phyloP scores from a whole-genome alignment of 1,139 yeast species.

The Eremothecium coryli region DNA sequence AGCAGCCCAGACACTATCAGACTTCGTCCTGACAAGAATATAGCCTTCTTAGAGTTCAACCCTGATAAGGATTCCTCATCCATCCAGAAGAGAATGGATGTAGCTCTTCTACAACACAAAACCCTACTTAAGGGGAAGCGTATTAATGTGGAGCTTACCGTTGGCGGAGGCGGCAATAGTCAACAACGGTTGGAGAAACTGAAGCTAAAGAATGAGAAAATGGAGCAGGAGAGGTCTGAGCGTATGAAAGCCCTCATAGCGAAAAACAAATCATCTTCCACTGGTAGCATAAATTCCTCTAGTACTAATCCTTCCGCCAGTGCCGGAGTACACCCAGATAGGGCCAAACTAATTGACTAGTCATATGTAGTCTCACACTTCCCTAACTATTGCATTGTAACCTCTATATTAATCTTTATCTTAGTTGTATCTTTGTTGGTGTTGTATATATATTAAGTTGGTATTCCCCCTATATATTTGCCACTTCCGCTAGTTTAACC shows the following conservation, averaged over 20 bases:
- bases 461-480: too few species aligned
- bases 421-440: too few species aligned
- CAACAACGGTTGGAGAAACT: slow-evolving; percentile 59
- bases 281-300: slow-evolving; percentile 7
- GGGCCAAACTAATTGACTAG: slow-evolving; percentile 22
- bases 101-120: slow-evolving; percentile 77
- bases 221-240: slow-evolving; percentile 53
- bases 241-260: slow-evolving; percentile 34
- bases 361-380: too few species aligned
- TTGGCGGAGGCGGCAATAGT: slow-evolving; percentile 96
- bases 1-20: slow-evolving; percentile 68
- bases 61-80: slow-evolving; percentile 42
- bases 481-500: too few species aligned
- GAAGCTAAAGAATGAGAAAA: slow-evolving; percentile 65
- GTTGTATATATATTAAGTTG: too few species aligned
- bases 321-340: slow-evolving; percentile 28
- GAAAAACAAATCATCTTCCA: slow-evolving; percentile 17
- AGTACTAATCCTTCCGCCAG: slow-evolving; percentile 1
- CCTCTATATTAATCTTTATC: too few species aligned
- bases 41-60: slow-evolving; percentile 85
- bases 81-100: slow-evolving; percentile 71
- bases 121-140: slow-evolving; percentile 56
- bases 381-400: too few species aligned
- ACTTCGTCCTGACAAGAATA: slow-evolving; percentile 74
- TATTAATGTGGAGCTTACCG: slow-evolving; percentile 91